Evolutionary conservation across 2,329 filamentous ascomycete genomes (phyloP).

Genomic region (Diaporthe helianthi): DNA sequence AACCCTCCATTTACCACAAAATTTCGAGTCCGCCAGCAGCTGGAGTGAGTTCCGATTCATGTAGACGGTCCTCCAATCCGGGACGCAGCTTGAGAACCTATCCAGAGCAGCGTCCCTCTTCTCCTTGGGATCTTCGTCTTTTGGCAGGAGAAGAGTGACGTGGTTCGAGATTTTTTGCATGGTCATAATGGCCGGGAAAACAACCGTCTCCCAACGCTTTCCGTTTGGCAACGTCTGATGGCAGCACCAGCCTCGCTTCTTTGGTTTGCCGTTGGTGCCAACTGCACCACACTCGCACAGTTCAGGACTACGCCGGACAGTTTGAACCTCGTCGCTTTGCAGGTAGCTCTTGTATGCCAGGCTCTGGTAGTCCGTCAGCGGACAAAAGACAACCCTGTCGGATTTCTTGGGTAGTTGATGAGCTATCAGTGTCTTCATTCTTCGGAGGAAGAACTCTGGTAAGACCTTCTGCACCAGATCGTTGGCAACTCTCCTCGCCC

Average conservation of each 20-base stretch:
- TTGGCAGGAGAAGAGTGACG: constrained; percentile 83
- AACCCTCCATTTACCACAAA: constrained; percentile 97
- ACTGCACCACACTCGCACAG: constrained; percentile 72
- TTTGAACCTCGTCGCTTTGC: constrained; percentile 72
- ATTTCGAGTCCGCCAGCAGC: constrained; percentile 84
- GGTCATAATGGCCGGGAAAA: constrained; percentile 84
- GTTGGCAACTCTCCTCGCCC: constrained; percentile 80
- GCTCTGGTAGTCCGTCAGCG: constrained; percentile 80
- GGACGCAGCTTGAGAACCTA: constrained; percentile 76
- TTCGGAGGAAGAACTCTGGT: constrained; percentile 86
- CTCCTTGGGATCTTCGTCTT: constrained; percentile 61
- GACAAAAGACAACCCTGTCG: constrained; percentile 94
- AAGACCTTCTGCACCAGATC: constrained; percentile 87
- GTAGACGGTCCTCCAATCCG: constrained; percentile 78
- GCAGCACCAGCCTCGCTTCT: constrained; percentile 85
- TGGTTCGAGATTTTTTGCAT: constrained; percentile 93
- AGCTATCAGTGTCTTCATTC: constrained; percentile 92
- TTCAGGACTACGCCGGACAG: constrained; percentile 72
- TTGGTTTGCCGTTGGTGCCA: constrained; percentile 44
- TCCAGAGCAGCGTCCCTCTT: constrained; percentile 81
- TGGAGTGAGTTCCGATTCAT: constrained; percentile 77
- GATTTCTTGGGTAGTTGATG: constrained; percentile 94
- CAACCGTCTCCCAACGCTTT: constrained; percentile 73
- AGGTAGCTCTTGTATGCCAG: constrained; percentile 85
- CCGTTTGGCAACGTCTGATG: constrained; percentile 64